These are phyloP conservation scores for Aspergillus spinulosporus DNA, from an alignment of 2,329 filamentous ascomycete genomes.

Conservation along the genomic window DNA sequence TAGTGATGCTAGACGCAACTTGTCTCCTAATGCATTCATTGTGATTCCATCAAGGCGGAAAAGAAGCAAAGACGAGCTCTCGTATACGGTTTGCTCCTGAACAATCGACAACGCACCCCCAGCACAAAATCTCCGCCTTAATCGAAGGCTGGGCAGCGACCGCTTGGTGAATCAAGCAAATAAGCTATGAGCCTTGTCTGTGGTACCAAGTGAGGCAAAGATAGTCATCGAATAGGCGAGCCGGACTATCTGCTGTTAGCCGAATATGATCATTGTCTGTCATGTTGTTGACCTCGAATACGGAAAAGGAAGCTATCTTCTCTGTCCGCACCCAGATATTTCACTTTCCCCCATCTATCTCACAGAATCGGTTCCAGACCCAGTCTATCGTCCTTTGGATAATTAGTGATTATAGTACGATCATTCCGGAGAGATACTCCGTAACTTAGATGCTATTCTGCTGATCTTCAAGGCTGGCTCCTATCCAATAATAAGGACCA, in stretches of 20 bases:
- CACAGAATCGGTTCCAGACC: not conserved
- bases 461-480: not conserved
- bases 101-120: not conserved
- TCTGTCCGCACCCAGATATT: not conserved
- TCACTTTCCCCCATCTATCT: not conserved
- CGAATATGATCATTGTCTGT: too few species aligned
- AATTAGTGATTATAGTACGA: not conserved
- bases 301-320: not conserved
- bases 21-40: not conserved
- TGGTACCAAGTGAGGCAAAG: slow-evolving; percentile 11
- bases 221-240: not conserved
- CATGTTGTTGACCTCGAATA: not conserved
- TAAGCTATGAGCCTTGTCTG: slow-evolving; percentile 1
- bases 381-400: not conserved
- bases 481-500: not conserved
- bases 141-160: slow-evolving; percentile 1
- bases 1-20: not conserved
- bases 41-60: not conserved
- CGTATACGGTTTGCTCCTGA: not conserved
- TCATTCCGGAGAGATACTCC: not conserved
- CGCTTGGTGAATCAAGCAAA: not conserved
- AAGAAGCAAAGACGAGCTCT: slow-evolving; percentile 7
- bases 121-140: not conserved
- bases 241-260: not conserved
- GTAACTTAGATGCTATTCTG: not conserved